These are phyloP conservation scores for Rostrohypoxylon terebratum DNA, from an alignment of 495 filamentous ascomycete species.

Conservation along the genomic window DNA sequence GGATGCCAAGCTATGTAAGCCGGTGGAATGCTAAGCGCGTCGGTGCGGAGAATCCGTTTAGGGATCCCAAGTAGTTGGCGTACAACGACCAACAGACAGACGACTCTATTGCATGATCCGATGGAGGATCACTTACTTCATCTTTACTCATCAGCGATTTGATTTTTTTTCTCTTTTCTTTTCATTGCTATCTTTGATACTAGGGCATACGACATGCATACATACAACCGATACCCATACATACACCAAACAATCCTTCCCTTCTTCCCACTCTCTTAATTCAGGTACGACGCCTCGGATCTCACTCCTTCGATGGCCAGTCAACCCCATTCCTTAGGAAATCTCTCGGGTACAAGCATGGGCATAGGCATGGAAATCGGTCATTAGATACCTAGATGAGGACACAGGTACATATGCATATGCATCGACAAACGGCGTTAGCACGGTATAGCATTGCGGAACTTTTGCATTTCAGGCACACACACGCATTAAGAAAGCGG, in stretches of 20 bases:
- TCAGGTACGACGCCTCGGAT: not conserved
- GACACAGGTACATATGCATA: not conserved
- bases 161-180: conserved; percentile 3
- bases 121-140: conserved; percentile 1
- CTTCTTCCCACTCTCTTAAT: conserved; percentile 9
- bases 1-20: conserved; percentile 3
- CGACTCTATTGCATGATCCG: not conserved
- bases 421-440: not conserved
- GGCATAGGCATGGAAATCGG: conserved; percentile 2
- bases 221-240: conserved; percentile 16
- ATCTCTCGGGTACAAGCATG: not conserved
- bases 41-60: conserved; percentile 25
- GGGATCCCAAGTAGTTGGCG: conserved; percentile 16
- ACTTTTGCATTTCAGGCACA: conserved; percentile 7
- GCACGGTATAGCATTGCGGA: conserved; percentile 23
- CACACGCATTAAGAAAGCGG: not conserved
- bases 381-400: not conserved
- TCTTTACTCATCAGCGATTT: conserved; percentile 17
- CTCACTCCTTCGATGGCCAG: not conserved
- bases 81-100: too few relatives aligned
- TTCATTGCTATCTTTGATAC: too few relatives aligned
- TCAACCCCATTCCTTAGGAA: not conserved
- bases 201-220: conserved; percentile 14
- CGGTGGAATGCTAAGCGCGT: conserved; percentile 3
- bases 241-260: not conserved